A percentile compares a stretch with the other conserved stretches of the same genome.
Evolutionary conservation across 2,329 filamentous ascomycete species (phyloP).

Genomic region (Pseudocercospora macadamiae): DNA sequence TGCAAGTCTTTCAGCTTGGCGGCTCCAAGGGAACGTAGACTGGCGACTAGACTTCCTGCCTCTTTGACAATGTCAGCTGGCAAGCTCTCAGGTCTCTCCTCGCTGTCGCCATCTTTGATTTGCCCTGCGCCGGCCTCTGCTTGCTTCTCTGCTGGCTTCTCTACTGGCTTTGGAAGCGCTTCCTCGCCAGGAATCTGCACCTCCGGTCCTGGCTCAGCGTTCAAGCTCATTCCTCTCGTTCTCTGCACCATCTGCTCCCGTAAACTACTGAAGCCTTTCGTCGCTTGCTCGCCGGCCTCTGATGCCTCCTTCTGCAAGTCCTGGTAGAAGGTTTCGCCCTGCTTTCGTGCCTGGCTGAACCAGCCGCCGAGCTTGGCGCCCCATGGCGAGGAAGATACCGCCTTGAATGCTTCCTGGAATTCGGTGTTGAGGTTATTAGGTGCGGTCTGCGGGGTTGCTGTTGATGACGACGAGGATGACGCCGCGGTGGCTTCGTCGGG

Average conservation of each 20-base stretch:
- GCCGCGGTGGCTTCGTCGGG: constrained; percentile 47
- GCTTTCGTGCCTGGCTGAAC: constrained; percentile 85
- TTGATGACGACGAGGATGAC: constrained; percentile 26
- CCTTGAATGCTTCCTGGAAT: constrained; percentile 92
- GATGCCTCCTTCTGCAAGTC: constrained; percentile 80
- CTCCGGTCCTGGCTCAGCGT: constrained; percentile 24
- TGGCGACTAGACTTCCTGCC: constrained; percentile 70
- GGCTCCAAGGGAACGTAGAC: constrained; percentile 54
- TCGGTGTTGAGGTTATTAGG: constrained; percentile 73
- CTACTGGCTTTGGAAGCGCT: constrained; percentile 25
- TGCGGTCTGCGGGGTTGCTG: constrained; percentile 27
- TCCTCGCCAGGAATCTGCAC: constrained; percentile 34
- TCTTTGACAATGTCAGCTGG: constrained; percentile 57
- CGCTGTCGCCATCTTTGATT: constrained; percentile 21
- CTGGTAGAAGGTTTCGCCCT: constrained; percentile 87
- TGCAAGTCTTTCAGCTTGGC: constrained; percentile 81
- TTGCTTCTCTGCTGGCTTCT: constrained; percentile 10
- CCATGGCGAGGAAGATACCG: constrained; percentile 90
- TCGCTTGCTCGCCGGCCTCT: constrained; percentile 69
- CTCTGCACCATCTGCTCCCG: constrained; percentile 43
- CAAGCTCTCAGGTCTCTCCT: constrained; percentile 47
- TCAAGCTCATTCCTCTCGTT: constrained; percentile 33
- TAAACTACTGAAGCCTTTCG: constrained; percentile 75
- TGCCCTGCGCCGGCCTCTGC: constrained; percentile 10
- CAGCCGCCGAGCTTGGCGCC: constrained; percentile 85